Evolutionary conservation across 352 stramenopile species (phyloP), one percentile per base, ranked within the genome.

Genomic region (Globisporangium emineosum): DNA sequence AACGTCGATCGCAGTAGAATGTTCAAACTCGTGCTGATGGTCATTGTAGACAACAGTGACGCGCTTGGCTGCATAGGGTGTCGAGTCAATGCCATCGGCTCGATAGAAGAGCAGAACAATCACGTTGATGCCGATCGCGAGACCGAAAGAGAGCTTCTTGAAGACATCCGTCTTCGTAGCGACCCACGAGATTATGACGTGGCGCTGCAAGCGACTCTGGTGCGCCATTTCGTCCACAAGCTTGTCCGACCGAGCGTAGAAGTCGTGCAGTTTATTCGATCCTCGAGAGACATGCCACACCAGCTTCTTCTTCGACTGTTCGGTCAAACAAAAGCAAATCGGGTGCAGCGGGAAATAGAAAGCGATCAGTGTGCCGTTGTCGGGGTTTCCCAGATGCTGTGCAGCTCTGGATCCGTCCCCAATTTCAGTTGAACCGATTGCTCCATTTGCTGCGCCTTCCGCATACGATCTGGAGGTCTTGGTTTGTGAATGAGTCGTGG

Each of bases 281-380:
- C 73, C 83, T 27, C 79, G 73, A 2, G 75, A 79, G 25, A 93
- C 78, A n/a, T 83, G 61, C 72, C 77, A 81, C 17, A 90, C 69
- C 3, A 93, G 78, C 33, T 89, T 88, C 51, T 83, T 78, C 64
- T 90, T 90, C 25, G 83, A 88, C 53, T 88, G 81, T 2, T 86
- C 77, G 0, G 83, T 90, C 23, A 93, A 57, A 57, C 83, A 88
- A 45, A 84, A 89, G 57, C 83, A 93, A 19, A 88, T 89, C 5
- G 83, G 83, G 45, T 93, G 83, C 5, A 93, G 21, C 9, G 81
- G 80, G 60, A 90, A 93, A 60, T 93, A 90, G 50, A 89, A 86
- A 1, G 79, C 66, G 23, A 92, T 86, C 23, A 84, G 57, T 7
- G 50, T 57, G 1, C 65, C 66, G 8, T 23, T 51, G 10, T 9